Conservation (phyloP, 2,329 filamentous ascomycete genomes). For the Aspergillus novoparasiticus region DNA sequence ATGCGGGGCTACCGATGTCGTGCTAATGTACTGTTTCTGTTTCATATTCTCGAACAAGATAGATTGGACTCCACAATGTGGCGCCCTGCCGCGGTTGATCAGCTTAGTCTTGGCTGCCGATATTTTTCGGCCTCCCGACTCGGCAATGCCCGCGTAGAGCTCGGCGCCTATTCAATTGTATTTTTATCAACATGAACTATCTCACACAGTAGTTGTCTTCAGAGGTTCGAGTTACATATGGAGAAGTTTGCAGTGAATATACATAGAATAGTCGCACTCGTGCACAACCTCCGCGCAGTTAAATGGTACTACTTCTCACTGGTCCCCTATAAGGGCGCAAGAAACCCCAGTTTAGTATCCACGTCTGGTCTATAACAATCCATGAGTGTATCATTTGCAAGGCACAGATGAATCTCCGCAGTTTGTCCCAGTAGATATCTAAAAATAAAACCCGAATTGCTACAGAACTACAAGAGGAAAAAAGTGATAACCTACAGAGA, state of each 20-base stretch:
- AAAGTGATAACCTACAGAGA: not conserved
- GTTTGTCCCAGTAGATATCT: not conserved
- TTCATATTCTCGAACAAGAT: not conserved
- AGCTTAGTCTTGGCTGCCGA: not conserved
- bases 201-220: no score
- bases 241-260: no score
- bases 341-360: no score
- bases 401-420: not conserved
- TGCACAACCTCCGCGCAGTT: no score
- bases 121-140: not conserved
- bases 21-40: not conserved
- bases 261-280: not conserved
- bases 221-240: not conserved
- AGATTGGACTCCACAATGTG: not conserved
- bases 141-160: not conserved
- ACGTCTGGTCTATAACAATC: no score
- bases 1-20: not conserved
- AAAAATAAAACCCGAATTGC: not conserved
- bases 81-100: not conserved
- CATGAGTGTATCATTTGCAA: not conserved
- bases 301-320: no score
- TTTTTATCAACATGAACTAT: not conserved
- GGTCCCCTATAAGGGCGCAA: no score
- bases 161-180: not conserved
- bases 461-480: not conserved